A percentile compares a stretch with the other conserved stretches of the same genome.
phyloP scores from a whole-genome alignment of 140 eudicot genomes.

The Eryngium alpinum region DNA sequence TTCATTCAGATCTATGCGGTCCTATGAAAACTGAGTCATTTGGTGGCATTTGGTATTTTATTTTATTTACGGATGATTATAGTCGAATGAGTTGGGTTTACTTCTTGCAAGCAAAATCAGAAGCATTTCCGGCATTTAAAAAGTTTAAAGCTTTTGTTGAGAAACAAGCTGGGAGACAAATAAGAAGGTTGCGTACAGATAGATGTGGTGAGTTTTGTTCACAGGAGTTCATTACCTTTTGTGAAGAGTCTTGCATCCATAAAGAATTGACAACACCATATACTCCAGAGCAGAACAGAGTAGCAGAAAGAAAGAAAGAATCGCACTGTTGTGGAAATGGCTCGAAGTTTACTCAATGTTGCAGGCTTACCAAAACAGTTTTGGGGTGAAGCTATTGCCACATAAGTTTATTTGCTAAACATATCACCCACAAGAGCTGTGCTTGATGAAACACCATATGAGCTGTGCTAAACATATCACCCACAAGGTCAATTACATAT shows the following conservation, averaged over 20 bases:
- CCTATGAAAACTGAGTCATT: not conserved
- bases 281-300: not conserved
- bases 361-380: not conserved
- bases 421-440: no score
- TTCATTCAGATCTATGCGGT: not conserved
- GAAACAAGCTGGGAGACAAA: not conserved
- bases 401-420: not conserved
- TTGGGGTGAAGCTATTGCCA: not conserved
- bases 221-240: no score
- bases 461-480: no score
- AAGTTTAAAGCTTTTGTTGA: not conserved
- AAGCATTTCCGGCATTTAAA: not conserved
- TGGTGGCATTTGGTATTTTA: not conserved
- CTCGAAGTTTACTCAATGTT: not conserved
- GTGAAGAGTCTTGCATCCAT: not conserved
- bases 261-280: no score
- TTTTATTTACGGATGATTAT: not conserved
- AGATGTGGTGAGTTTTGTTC: not conserved
- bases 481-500: no score
- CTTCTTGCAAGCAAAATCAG: not conserved
- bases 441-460: no score
- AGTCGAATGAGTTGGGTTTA: not conserved
- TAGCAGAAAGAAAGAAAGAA: not conserved
- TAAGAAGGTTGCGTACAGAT: not conserved
- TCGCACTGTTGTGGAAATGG: not conserved